Conservation (phyloP, 192 early-diverging fungal species). For the Cetraspora pellucida region DNA sequence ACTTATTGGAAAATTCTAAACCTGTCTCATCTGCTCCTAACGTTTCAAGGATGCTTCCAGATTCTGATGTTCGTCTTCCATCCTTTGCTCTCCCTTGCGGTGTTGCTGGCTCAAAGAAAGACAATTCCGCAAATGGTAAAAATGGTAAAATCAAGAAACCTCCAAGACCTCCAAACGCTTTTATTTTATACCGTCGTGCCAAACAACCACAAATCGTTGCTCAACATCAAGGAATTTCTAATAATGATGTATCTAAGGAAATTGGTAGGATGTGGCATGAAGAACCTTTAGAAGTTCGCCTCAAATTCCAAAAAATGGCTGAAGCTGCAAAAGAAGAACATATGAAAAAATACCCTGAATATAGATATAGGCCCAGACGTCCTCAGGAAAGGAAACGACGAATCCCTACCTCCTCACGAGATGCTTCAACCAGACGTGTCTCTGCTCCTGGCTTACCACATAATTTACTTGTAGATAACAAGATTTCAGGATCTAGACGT, state of each 20-base stretch:
- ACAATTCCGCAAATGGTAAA: not conserved
- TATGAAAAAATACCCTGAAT: constrained; percentile 36
- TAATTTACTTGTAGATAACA: too few species aligned
- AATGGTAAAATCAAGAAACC: constrained; percentile 26
- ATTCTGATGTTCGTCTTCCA: constrained; percentile 20
- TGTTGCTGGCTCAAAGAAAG: not conserved
- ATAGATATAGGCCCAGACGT: constrained; percentile 15
- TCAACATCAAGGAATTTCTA: constrained; percentile 27
- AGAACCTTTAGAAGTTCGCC: constrained; percentile 24
- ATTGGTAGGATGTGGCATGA: constrained; percentile 38
- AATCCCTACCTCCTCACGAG: not conserved
- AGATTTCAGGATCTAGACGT: too few species aligned
- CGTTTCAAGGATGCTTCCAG: constrained; percentile 22
- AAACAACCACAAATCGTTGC: constrained; percentile 32
- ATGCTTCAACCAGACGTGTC: too few species aligned
- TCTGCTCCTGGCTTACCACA: too few species aligned
- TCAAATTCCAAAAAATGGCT: constrained; percentile 32
- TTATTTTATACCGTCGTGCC: constrained; percentile 36
- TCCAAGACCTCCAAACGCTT: constrained; percentile 42
- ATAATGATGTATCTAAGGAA: constrained; percentile 36
- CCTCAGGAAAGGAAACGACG: constrained; percentile 20
- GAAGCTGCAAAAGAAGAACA: constrained; percentile 35
- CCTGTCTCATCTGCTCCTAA: constrained; percentile 1
- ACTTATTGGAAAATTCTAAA: constrained; percentile 14
- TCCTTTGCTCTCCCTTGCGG: constrained; percentile 18